Percentiles rank a stretch among this genome's conserved stretches.
These are phyloP conservation scores for Ascochyta fabae DNA, from an alignment of 2,329 filamentous ascomycete genomes.

Conservation along the genomic window DNA sequence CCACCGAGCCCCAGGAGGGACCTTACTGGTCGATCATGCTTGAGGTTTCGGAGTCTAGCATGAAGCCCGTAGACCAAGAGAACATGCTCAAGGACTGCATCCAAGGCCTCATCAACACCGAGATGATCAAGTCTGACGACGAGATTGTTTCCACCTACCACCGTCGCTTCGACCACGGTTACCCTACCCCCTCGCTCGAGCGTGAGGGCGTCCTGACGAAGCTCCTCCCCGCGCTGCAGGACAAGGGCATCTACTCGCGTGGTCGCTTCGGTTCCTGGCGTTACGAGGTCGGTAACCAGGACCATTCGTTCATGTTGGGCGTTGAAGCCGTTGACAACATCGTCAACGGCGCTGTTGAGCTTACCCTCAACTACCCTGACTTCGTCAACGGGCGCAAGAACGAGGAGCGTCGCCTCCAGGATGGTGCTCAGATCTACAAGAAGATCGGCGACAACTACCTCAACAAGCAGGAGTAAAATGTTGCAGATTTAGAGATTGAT, in stretches of 20 bases:
- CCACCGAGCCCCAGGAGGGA: slow-evolving; percentile 76
- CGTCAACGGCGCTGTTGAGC: slow-evolving; percentile 84
- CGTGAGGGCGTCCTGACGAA: slow-evolving; percentile 92
- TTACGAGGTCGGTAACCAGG: slow-evolving; percentile 97
- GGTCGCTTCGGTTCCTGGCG: slow-evolving; percentile 98
- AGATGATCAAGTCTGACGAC: slow-evolving; percentile 88
- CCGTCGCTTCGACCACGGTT: slow-evolving; percentile 96
- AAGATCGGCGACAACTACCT: slow-evolving; percentile 20
- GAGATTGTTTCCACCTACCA: slow-evolving; percentile 99
- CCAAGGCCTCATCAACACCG: slow-evolving; percentile 95
- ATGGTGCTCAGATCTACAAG: slow-evolving; percentile 64
- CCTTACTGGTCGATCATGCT: slow-evolving; percentile 99
- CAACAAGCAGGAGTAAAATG: slow-evolving; percentile 19
- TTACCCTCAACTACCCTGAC: slow-evolving; percentile 95
- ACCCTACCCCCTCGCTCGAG: slow-evolving; percentile 93
- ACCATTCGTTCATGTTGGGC: slow-evolving; percentile 97
- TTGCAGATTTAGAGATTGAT: slow-evolving; percentile 13
- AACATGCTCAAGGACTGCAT: slow-evolving; percentile 90
- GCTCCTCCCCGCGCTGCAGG: slow-evolving; percentile 90
- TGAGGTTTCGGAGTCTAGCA: slow-evolving; percentile 91
- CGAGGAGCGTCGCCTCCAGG: slow-evolving; percentile 66
- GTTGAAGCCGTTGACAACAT: slow-evolving; percentile 93
- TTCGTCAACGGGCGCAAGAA: slow-evolving; percentile 85
- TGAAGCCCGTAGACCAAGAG: slow-evolving; percentile 90
- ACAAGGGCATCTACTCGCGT: slow-evolving; percentile 90